Percentiles rank a stretch among this genome's conserved stretches.
phyloP scores from a whole-genome alignment of 106 monocot genomes.

The Gastrodia elata region DNA sequence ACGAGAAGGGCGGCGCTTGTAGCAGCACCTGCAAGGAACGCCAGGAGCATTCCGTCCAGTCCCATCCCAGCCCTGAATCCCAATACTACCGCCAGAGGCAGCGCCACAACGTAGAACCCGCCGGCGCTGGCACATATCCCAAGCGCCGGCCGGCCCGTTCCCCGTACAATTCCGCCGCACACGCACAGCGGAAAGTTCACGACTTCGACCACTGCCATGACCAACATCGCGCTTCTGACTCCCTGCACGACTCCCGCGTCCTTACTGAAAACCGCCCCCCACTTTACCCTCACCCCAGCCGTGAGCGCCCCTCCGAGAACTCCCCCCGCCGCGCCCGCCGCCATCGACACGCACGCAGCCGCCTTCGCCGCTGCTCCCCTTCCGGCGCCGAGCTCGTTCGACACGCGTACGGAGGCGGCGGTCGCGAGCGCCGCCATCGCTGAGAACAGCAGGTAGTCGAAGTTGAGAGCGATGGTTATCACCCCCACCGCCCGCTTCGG shows the following conservation, averaged over 20 bases:
- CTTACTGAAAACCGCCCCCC: constrained; percentile 41
- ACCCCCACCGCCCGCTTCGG: constrained; percentile 22
- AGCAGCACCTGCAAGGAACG: constrained; percentile 33
- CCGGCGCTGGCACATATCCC: constrained; percentile 51
- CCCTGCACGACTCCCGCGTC: constrained; percentile 18
- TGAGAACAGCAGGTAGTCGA: constrained; percentile 59
- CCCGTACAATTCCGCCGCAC: constrained; percentile 50
- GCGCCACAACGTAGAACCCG: constrained; percentile 64
- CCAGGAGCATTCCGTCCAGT: constrained; percentile 43
- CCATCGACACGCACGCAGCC: constrained; percentile 29
- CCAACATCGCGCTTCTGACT: constrained; percentile 38
- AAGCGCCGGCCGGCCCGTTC: constrained; percentile 48
- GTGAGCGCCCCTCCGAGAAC: constrained; percentile 25
- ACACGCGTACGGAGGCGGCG: constrained; percentile 41
- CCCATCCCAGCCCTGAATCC: constrained; percentile 37
- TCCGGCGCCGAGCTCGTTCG: constrained; percentile 62
- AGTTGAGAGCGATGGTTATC: constrained; percentile 52
- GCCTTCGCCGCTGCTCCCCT: constrained; percentile 1
- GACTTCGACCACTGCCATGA: constrained; percentile 51
- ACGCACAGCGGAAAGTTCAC: constrained; percentile 54
- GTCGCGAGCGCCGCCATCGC: constrained; percentile 47
- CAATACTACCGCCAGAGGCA: constrained; percentile 33
- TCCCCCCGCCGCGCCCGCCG: constrained; percentile 14
- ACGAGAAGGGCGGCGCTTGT: constrained; percentile 17
- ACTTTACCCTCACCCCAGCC: constrained; percentile 14